phyloP scores from a whole-genome alignment of 345 rosid species.

The Corymbia maculata region DNA sequence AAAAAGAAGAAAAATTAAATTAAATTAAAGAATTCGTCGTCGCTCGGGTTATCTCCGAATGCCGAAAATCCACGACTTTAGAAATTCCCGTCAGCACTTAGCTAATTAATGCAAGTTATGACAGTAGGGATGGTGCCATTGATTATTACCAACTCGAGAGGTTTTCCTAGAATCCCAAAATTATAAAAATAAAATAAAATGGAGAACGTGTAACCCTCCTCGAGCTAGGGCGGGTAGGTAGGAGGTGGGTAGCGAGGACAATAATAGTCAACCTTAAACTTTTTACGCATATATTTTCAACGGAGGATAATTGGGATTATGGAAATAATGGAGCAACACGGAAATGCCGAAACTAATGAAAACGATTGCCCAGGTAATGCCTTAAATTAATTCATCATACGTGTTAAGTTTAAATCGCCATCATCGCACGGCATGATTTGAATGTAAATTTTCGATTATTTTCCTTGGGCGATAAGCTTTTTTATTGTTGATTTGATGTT shows the following conservation, averaged over 20 bases:
- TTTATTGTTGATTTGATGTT: no score
- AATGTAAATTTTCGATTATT: not conserved
- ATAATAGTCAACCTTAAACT: not conserved
- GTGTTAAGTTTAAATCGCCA: not conserved
- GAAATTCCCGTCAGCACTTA: not conserved
- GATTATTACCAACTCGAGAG: not conserved
- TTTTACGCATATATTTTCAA: not conserved
- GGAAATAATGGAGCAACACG: not conserved
- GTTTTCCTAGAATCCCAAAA: not conserved
- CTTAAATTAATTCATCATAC: not conserved
- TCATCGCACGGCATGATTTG: not conserved
- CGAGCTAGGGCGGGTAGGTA: not conserved
- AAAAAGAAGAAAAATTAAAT: fast-evolving
- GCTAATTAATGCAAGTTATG: not conserved
- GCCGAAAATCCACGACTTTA: not conserved
- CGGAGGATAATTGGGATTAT: not conserved
- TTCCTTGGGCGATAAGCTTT: fast-evolving
- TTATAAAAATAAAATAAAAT: not conserved
- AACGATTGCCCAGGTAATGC: not conserved
- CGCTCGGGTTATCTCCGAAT: not conserved
- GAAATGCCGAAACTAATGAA: not conserved
- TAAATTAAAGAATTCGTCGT: no score
- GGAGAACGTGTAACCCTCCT: not conserved
- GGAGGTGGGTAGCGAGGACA: not conserved
- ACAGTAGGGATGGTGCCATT: not conserved